Evolutionary conservation across 345 rosid genomes (phyloP).

Genomic region (Psidium guajava): DNA sequence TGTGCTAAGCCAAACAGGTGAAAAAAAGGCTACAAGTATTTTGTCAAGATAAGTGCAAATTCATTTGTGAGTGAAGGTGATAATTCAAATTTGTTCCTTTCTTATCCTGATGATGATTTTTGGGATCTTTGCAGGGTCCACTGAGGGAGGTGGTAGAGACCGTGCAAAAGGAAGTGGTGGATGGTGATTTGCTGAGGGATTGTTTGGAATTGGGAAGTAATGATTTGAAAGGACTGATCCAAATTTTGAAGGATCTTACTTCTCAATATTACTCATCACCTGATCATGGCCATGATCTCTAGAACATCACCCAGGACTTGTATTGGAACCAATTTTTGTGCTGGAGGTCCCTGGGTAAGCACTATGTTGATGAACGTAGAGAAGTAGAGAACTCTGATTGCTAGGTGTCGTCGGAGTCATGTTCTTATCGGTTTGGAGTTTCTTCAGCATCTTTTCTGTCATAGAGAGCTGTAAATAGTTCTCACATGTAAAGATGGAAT

Average conservation of each 20-base stretch:
- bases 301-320: background rate
- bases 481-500: background rate
- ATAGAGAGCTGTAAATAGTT: background rate
- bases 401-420: background rate
- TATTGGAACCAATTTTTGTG: background rate
- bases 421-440: background rate
- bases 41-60: background rate
- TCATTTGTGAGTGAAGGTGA: background rate
- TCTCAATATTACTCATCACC: conserved; percentile 21
- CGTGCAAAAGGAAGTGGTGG: conserved; percentile 44
- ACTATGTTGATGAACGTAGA: background rate
- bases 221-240: conserved; percentile 58
- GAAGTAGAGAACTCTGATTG: background rate
- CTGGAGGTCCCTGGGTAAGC: background rate
- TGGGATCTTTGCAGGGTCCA: conserved; percentile 34
- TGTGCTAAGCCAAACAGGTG: background rate
- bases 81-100: background rate
- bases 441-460: background rate
- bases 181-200: conserved; percentile 62
- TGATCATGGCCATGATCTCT: conserved; percentile 9
- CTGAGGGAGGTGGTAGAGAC: conserved; percentile 51
- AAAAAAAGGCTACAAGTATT: background rate
- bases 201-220: conserved; percentile 56
- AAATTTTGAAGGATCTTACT: conserved; percentile 39
- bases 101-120: background rate